A percentile compares a stretch with the other conserved stretches of the same genome.
Evolutionary conservation across 2,329 filamentous ascomycete genomes (phyloP).

Genomic region (Pleoardoris graminearum): DNA sequence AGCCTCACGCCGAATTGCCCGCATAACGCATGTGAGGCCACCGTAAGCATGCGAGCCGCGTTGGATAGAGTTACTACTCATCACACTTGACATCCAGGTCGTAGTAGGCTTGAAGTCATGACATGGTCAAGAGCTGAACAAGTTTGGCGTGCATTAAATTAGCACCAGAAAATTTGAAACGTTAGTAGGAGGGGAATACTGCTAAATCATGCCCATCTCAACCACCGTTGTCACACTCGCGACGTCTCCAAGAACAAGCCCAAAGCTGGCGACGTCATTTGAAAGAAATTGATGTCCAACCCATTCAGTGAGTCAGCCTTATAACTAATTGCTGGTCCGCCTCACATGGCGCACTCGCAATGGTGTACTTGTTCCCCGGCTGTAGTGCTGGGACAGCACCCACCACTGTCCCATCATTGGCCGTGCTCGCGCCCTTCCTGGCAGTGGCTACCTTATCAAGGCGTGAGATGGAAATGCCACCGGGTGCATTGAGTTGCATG

Average conservation of each 20-base stretch:
- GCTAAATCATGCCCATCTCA: background rate
- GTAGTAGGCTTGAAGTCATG: background rate
- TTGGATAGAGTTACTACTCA: too few relatives aligned
- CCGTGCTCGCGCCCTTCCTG: slow-evolving; percentile 14
- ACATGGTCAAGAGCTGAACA: background rate
- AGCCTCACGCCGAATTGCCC: background rate
- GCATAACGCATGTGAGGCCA: background rate
- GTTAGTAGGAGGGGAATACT: background rate
- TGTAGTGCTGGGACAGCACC: slow-evolving; percentile 20
- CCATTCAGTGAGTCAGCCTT: slow-evolving; percentile 26
- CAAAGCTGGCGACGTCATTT: slow-evolving; percentile 26
- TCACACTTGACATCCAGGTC: too few relatives aligned
- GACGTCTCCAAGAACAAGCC: slow-evolving; percentile 27
- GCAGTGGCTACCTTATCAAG: slow-evolving; percentile 19
- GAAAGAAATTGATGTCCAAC: slow-evolving; percentile 33
- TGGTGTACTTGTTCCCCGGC: slow-evolving; percentile 22
- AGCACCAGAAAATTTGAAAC: background rate
- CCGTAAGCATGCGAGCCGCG: background rate
- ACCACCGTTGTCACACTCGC: background rate
- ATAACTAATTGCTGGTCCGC: slow-evolving; percentile 30
- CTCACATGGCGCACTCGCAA: slow-evolving; percentile 30
- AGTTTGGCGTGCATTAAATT: background rate
- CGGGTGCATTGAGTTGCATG: slow-evolving; percentile 34
- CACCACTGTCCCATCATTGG: slow-evolving; percentile 11
- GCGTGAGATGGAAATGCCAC: slow-evolving; percentile 40